phyloP scores from a whole-genome alignment of 202 grass and related monocot genomes.

The Setaria viridis region DNA sequence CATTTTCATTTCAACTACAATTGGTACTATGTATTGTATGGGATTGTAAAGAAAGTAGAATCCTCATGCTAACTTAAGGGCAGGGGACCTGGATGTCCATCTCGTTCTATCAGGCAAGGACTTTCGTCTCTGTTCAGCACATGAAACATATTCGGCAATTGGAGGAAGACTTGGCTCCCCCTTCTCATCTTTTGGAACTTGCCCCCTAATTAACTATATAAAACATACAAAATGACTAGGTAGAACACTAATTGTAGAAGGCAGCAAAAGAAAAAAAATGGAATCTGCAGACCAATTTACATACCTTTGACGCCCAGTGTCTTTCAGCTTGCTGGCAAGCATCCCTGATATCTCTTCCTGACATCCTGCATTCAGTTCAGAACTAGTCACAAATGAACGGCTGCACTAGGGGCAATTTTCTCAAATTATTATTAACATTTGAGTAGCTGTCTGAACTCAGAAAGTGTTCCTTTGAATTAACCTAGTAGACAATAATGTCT shows the following conservation, averaged over 20 bases:
- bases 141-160: slow-evolving; percentile 72
- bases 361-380: slow-evolving; percentile 78
- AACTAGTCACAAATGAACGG: slow-evolving; percentile 5
- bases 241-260: background rate
- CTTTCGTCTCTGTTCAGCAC: slow-evolving; percentile 65
- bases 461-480: slow-evolving; percentile 25
- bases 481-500: too few species aligned
- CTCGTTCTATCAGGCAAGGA: slow-evolving; percentile 52
- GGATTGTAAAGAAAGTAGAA: background rate
- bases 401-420: background rate
- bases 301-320: slow-evolving; percentile 95
- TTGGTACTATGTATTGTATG: background rate
- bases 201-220: slow-evolving; percentile 85
- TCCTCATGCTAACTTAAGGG: slow-evolving; percentile 69
- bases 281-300: slow-evolving; percentile 20
- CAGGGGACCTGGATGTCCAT: slow-evolving; percentile 39
- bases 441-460: background rate
- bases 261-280: background rate
- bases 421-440: slow-evolving; percentile 6
- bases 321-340: slow-evolving; percentile 96
- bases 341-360: slow-evolving; percentile 93
- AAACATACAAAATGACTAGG: slow-evolving; percentile 15
- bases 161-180: slow-evolving; percentile 67
- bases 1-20: slow-evolving; percentile 27
- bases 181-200: slow-evolving; percentile 59